Evolutionary conservation across 805 yeast species (phyloP), one percentile per base, ranked within the genome.

Genomic region (Clavispora santaluciae): DNA sequence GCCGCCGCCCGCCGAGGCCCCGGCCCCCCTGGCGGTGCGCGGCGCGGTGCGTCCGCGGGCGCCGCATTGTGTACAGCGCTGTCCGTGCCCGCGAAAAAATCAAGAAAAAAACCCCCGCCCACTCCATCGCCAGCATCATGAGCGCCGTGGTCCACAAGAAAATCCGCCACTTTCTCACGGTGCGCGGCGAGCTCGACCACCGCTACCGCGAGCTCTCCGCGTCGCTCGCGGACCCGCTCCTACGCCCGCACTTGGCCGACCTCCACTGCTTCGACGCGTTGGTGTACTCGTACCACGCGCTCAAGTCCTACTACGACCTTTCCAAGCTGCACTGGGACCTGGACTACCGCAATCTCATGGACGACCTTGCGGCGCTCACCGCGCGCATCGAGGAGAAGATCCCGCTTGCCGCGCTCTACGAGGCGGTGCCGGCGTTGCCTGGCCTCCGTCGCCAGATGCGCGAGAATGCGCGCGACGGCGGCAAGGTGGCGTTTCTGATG

Each of bases 381-480:
- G 44, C 41, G 4, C 34, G 44, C 17, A 34, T 60, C 26, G 65
- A 59, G 45, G 50, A 48, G 23, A 47, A 45, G 37, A 40, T 62
- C 18, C 59, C 58, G 16, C 39, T 59, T 10, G 51, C 55, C 3
- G 53, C 51, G n/a, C 41, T 63, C 23, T 41, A 45, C 30, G 46
- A 45, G 9, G 48, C 34, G 28, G 45, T 50, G 8, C 61, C 55
- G 7, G 53, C 41, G 17, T 46, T 64, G 33, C 54, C 61, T 5
- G 57, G 56, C n/a, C 43, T 61, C 20, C 50, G 68, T 36, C 50
- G 66, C 15, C 58, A 56, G 31, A 45, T 59, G 13, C 43, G 41
- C 30, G 65, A 61, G 26, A 63, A 56, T 36, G 66, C 68, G 7
- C 42, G 47, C 16, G 65, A 61, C 39, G 68, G 63, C 4, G 67